Evolutionary conservation across 2,329 filamentous ascomycete species (phyloP).

Genomic region (Alternaria sp.): DNA sequence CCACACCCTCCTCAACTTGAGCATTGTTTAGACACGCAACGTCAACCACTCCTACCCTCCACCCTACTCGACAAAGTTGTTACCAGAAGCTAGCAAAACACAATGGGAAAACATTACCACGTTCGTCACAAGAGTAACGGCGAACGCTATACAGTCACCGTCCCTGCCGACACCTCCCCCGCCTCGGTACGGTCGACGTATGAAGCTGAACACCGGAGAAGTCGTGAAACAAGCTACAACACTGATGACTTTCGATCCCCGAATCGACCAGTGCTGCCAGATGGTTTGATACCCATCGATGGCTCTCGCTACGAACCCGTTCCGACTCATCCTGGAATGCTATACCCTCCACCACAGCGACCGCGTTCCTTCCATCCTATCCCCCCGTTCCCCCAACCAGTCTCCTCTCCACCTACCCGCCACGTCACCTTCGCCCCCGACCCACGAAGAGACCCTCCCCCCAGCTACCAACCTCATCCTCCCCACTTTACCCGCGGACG

Average conservation of each 20-base stretch:
- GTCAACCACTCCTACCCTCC: neutral
- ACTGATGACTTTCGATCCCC: neutral
- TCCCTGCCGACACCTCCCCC: neutral
- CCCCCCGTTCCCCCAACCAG: neutral
- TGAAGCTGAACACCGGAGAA: neutral
- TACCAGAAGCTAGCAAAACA: neutral
- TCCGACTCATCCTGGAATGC: neutral
- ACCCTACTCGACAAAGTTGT: neutral
- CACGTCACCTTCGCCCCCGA: neutral
- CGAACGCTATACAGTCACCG: neutral
- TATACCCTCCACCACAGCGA: neutral
- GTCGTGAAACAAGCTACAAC: neutral
- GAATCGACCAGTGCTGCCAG: neutral
- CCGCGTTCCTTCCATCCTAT: no score
- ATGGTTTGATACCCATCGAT: neutral
- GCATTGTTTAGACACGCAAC: neutral
- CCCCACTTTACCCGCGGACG: neutral
- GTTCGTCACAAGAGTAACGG: neutral
- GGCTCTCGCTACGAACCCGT: neutral
- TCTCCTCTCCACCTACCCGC: neutral
- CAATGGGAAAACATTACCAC: neutral
- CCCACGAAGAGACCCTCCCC: neutral
- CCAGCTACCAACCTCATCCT: neutral
- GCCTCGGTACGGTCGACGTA: neutral
- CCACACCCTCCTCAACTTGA: neutral